These are phyloP conservation scores for Russula olivacea DNA, from an alignment of 768 basidiomycete genomes.

Conservation along the genomic window DNA sequence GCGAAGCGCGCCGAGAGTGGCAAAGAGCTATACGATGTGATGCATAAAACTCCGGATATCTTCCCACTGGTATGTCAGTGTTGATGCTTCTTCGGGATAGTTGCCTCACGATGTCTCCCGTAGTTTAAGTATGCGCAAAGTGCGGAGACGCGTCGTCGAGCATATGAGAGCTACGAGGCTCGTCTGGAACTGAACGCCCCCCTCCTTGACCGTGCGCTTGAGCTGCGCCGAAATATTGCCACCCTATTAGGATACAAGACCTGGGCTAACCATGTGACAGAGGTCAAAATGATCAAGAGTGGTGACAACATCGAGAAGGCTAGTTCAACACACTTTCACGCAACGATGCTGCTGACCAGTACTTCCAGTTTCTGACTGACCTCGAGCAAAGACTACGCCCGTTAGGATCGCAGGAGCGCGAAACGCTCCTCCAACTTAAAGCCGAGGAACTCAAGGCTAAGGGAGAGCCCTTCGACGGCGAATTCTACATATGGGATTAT, in stretches of 20 bases:
- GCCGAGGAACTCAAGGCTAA: constrained; percentile 60
- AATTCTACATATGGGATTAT: constrained; percentile 85
- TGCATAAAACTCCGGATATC: constrained; percentile 79
- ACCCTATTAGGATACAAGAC: constrained; percentile 64
- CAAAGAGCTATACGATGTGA: constrained; percentile 61
- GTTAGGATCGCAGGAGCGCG: constrained; percentile 61
- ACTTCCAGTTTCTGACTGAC: constrained; percentile 64
- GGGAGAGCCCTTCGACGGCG: constrained; percentile 58
- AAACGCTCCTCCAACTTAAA: constrained; percentile 65
- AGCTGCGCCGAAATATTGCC: constrained; percentile 65
- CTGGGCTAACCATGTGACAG: constrained; percentile 82
- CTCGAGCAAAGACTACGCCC: constrained; percentile 69
- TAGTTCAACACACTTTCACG: constrained; percentile 21
- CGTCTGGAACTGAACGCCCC: constrained; percentile 66
- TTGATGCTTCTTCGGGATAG: neutral
- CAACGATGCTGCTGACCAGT: neutral
- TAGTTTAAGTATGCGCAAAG: constrained; percentile 78
- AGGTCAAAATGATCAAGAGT: constrained; percentile 80
- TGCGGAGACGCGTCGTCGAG: constrained; percentile 60
- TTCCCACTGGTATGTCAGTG: constrained; percentile 56
- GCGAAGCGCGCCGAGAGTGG: constrained; percentile 54
- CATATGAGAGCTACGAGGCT: constrained; percentile 62
- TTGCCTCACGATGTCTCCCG: neutral
- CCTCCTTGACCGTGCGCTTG: constrained; percentile 59
- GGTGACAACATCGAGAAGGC: constrained; percentile 56